Evolutionary conservation across 1,284 basidiomycete species (phyloP).

Genomic region (Amylostereum chailletii): DNA sequence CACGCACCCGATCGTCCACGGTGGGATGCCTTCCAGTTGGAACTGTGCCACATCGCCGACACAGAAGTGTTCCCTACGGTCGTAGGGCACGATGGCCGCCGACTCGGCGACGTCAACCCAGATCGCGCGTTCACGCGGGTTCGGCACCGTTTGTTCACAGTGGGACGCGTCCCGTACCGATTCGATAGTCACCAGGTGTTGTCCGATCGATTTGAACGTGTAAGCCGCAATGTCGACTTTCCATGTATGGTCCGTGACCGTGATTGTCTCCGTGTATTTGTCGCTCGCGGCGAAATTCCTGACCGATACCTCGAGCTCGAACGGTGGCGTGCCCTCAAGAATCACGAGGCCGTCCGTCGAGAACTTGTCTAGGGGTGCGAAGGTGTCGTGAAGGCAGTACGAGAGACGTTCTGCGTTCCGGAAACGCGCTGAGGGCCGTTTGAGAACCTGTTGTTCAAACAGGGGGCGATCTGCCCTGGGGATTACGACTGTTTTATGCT

Average conservation of each 20-base stretch:
- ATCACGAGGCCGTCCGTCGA: conserved; percentile 56
- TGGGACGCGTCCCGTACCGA: conserved; percentile 69
- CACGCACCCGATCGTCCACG: conserved; percentile 84
- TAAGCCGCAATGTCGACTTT: conserved; percentile 68
- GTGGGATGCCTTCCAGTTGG: conserved; percentile 90
- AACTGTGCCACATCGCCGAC: conserved; percentile 89
- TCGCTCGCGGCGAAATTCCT: conserved; percentile 67
- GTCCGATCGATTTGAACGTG: conserved; percentile 68
- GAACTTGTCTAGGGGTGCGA: conserved; percentile 42
- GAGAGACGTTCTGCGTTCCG: conserved; percentile 55
- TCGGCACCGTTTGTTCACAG: conserved; percentile 66
- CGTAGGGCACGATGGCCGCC: conserved; percentile 83
- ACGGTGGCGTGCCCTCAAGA: conserved; percentile 80
- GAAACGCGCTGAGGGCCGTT: conserved; percentile 74
- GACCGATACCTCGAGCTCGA: conserved; percentile 69
- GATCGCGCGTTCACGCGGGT: conserved; percentile 56
- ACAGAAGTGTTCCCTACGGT: conserved; percentile 76
- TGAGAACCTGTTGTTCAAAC: conserved; percentile 80
- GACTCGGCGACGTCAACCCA: conserved; percentile 91
- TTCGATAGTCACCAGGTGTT: conserved; percentile 74
- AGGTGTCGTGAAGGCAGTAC: conserved; percentile 70
- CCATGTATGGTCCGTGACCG: conserved; percentile 61
- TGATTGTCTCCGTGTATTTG: conserved; percentile 48
- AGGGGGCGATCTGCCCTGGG: conserved; percentile 54
- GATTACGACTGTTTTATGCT: conserved; percentile 51